Evolutionary conservation across 1,139 yeast species (phyloP).

Genomic region (Scheffersomyces cryptocercus): DNA sequence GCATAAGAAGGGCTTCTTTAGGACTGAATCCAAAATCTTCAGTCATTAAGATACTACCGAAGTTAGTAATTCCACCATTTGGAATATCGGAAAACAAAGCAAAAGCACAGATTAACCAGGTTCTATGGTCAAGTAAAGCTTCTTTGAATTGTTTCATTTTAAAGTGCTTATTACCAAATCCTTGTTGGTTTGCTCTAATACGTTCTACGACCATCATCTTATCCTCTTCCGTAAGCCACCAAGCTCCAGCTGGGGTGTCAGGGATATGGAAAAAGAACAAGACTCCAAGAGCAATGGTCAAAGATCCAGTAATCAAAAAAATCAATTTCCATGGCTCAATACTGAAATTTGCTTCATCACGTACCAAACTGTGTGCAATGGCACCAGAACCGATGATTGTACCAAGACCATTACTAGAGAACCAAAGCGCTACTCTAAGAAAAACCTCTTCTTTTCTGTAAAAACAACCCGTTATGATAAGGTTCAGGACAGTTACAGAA

Average conservation of each 20-base stretch:
- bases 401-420: conserved; percentile 53
- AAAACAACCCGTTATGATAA: conserved; percentile 56
- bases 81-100: conserved; percentile 47
- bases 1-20: conserved; percentile 35
- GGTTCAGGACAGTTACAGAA: conserved; percentile 53
- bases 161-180: conserved; percentile 56
- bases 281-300: conserved; percentile 47
- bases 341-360: conserved; percentile 28
- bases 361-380: conserved; percentile 50
- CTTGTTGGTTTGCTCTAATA: conserved; percentile 46
- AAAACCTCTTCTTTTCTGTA: conserved; percentile 53
- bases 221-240: conserved; percentile 45
- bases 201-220: conserved; percentile 36
- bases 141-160: conserved; percentile 56
- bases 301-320: conserved; percentile 48
- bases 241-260: conserved; percentile 53
- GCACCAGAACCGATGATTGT: conserved; percentile 50
- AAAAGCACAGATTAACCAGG: conserved; percentile 43
- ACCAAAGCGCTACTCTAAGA: conserved; percentile 50
- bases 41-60: conserved; percentile 46
- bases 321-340: conserved; percentile 49
- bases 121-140: conserved; percentile 48
- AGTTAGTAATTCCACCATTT: conserved; percentile 55
- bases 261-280: conserved; percentile 48
- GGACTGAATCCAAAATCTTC: conserved; percentile 46